Percentiles rank a stretch among this genome's conserved stretches.
phyloP scores from a whole-genome alignment of 1,284 basidiomycete genomes.

The Austroboletus niveus region DNA sequence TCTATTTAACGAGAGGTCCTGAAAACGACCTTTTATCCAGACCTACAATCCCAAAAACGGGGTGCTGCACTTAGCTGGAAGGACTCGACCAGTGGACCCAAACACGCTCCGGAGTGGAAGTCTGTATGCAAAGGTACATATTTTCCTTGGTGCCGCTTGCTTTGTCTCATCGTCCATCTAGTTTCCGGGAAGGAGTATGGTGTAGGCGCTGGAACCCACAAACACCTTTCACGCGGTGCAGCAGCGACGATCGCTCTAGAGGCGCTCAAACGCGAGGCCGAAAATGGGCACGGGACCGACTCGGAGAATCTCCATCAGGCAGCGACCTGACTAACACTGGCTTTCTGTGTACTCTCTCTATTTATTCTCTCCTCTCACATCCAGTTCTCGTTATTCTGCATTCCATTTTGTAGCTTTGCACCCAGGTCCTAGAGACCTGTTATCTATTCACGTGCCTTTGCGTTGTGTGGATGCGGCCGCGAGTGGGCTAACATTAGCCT shows the following conservation, averaged over 20 bases:
- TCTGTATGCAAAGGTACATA: slow-evolving; percentile 55
- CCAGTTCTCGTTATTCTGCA: neutral
- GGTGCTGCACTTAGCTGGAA: slow-evolving; percentile 51
- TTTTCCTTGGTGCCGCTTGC: slow-evolving; percentile 6
- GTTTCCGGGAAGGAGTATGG: slow-evolving; percentile 32
- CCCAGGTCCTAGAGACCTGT: slow-evolving; percentile 5
- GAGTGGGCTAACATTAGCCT: slow-evolving; percentile 3
- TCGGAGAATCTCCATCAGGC: neutral
- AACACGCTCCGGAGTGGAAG: slow-evolving; percentile 54
- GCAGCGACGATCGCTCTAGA: slow-evolving; percentile 52
- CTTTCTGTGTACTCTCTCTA: slow-evolving; percentile 2
- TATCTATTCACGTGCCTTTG: slow-evolving; percentile 14
- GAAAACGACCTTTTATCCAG: slow-evolving; percentile 33
- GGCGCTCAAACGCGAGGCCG: slow-evolving; percentile 23
- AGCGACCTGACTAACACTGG: neutral
- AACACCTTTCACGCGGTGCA: slow-evolving; percentile 50
- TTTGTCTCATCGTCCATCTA: slow-evolving; percentile 16
- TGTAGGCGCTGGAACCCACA: slow-evolving; percentile 40
- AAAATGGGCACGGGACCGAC: slow-evolving; percentile 12
- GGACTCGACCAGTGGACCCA: slow-evolving; percentile 45
- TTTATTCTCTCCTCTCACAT: slow-evolving; percentile 4
- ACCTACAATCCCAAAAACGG: slow-evolving; percentile 47
- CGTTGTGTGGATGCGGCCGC: slow-evolving; percentile 4
- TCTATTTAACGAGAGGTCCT: neutral
- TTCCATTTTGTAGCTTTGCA: slow-evolving; percentile 12